These are phyloP conservation scores for Isabelozyma heimii DNA, from an alignment of 805 yeast genomes.

Conservation along the genomic window DNA sequence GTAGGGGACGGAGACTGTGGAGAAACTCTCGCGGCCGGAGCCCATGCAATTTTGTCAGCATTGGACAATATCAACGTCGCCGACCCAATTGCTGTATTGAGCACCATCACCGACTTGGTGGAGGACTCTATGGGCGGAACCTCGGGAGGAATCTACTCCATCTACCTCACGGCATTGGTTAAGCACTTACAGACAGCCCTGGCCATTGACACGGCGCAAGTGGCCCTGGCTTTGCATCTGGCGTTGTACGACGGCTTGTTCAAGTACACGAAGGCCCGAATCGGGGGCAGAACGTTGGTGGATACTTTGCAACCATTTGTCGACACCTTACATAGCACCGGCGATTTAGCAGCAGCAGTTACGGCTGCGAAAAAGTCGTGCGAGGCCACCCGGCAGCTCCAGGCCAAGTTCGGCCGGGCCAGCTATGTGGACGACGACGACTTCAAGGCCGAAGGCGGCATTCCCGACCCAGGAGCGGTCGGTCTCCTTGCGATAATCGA, in stretches of 20 bases:
- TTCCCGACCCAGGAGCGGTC: slow-evolving; percentile 95
- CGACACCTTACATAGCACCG: slow-evolving; percentile 49
- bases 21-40: slow-evolving; percentile 82
- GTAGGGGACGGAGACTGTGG: slow-evolving; percentile 99
- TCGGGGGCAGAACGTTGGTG: slow-evolving; percentile 84
- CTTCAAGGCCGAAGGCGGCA: slow-evolving; percentile 59
- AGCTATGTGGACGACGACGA: slow-evolving; percentile 75
- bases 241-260: slow-evolving; percentile 71
- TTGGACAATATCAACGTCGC: slow-evolving; percentile 31
- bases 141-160: slow-evolving; percentile 90
- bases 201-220: slow-evolving; percentile 27
- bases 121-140: slow-evolving; percentile 98
- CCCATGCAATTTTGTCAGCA: slow-evolving; percentile 61
- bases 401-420: slow-evolving; percentile 91
- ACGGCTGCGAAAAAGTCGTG: slow-evolving; percentile 75
- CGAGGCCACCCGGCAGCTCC: slow-evolving; percentile 65
- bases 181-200: slow-evolving; percentile 38
- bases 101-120: slow-evolving; percentile 76
- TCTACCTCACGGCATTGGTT: slow-evolving; percentile 75
- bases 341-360: slow-evolving; percentile 59
- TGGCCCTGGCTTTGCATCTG: slow-evolving; percentile 49
- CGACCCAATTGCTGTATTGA: slow-evolving; percentile 58
- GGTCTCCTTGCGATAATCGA: slow-evolving; percentile 66
- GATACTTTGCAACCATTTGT: slow-evolving; percentile 90
- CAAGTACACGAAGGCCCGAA: slow-evolving; percentile 84